Evolutionary conservation across 768 basidiomycete genomes (phyloP).

Genomic region (Coprinellus micaceus): DNA sequence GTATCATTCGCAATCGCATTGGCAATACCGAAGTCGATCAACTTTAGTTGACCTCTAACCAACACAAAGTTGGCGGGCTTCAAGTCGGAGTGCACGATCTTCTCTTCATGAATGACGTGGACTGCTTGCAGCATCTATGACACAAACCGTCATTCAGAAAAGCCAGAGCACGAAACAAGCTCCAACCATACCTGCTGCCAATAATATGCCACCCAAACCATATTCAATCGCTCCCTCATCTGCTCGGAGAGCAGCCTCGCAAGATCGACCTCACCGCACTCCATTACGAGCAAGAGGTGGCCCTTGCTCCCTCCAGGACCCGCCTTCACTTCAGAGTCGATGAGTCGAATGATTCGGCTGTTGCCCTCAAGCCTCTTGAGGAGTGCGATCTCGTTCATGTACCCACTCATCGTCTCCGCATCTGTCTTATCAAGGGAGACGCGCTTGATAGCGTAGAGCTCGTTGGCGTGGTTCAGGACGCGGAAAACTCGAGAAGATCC

Average conservation of each 20-base stretch:
- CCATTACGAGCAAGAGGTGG: conserved; percentile 86
- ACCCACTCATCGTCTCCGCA: conserved; percentile 82
- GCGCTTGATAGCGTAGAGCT: conserved; percentile 88
- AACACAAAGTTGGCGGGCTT: conserved; percentile 99
- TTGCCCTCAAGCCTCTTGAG: conserved; percentile 94
- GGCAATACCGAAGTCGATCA: conserved; percentile 99
- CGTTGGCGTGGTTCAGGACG: conserved; percentile 70
- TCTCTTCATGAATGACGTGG: conserved; percentile 97
- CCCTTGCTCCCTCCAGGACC: conserved; percentile 69
- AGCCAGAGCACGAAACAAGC: neutral
- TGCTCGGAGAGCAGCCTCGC: conserved; percentile 81
- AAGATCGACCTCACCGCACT: conserved; percentile 93
- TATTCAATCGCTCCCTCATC: conserved; percentile 78
- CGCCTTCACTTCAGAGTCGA: conserved; percentile 85
- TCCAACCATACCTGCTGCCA: conserved; percentile 90
- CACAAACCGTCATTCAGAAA: neutral
- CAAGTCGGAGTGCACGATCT: conserved; percentile 97
- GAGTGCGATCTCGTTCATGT: conserved; percentile 94
- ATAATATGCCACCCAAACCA: conserved; percentile 92
- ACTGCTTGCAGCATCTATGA: conserved; percentile 94
- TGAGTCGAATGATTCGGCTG: conserved; percentile 83
- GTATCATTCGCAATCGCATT: conserved; percentile 99
- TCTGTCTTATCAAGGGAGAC: conserved; percentile 90
- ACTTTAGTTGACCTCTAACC: conserved; percentile 89
- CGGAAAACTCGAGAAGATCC: conserved; percentile 96